Evolutionary conservation across 352 stramenopile genomes (phyloP), one percentile per base, ranked within the genome.

Genomic region (Phytophthora pisi): DNA sequence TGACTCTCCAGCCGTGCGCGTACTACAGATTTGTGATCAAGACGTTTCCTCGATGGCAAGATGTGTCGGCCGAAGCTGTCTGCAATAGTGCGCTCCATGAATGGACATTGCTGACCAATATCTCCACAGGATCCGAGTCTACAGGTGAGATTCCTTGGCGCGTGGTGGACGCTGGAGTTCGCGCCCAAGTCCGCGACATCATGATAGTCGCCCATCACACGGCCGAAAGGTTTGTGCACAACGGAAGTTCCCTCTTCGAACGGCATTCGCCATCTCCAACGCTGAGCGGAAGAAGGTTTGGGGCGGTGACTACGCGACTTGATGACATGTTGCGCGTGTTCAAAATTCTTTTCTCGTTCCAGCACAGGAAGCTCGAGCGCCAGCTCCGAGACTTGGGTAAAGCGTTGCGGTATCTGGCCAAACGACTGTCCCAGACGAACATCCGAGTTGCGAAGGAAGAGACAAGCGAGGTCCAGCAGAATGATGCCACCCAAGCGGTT

Each of bases 301-400:
- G 45, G 4, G 50, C 77, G 2, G 64, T 77, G 0, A 70, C 64
- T 4, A 82, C 81, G 1, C 61, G 56, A 4, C 78, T 87, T 16
- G 82, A 87, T 40, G 82, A 88, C 18, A 78, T 88, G 50, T 40
- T 88, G 49, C 31, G 61, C 1, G 57, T 79, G 0, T 82, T 90
- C 20, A 78, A 79, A 50, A 53, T 76, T 26, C 18, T 87, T 3
- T 86, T 82, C 53, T 40, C 67, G n/a, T 83, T 81, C 11, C 82
- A 90, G 18, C 65, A 74, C 8, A 20, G 34, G 28, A 84, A 90
- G 45, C 36, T 79, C 8, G 57, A 66, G 18, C 53, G 60, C 3
- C 23, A 69, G 20, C 45, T 66, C 2, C 36, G 46, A 0, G 31
- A 64, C 4, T 36, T 79, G 10, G 18, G 42, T 16, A 65, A 65